Evolutionary conservation across 495 filamentous ascomycete species (phyloP), one percentile per base, ranked within the genome.

Genomic region (Venustampulla echinocandica): DNA sequence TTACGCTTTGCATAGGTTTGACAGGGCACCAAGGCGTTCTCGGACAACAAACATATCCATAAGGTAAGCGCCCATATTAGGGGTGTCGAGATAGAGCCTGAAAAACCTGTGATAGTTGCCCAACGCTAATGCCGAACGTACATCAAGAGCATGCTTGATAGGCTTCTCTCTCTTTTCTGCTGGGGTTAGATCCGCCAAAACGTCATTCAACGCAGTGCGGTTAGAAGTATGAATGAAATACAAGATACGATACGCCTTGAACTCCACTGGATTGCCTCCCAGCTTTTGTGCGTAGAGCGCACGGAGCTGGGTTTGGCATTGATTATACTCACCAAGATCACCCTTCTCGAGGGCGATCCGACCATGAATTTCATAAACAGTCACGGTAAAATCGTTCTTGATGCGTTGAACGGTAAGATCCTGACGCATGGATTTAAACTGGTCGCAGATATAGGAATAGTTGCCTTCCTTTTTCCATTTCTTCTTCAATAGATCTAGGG

Each of bases 311-410:
- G 92, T 95, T 72, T 97, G 93, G 65, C 92, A 99, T 77, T 99
- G 92, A 74, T 99, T 99, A 88, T 97, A 99, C 92, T 99, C 92
- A 99, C 92, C 90, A 70, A 96, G 76, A 74, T 99, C 92, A 63
- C 84, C 89, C 77, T 93, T 96, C 73, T 99, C 92, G 62, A 99
- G 71, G 50, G 92, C 92, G 69, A 99, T 97, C 33, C 92, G 82
- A 42, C 90, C 93, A 69, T 99, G 93, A 49, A 90, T 88, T 71
- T 99, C 92, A 65, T 99, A 99, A 38, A 95, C 92, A 49, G 73
- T 80, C 43, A 96, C 89, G 4, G 90, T 95, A 63, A 97, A 96
- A 38, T 92, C 84, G 59, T 85, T 94, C 66, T 85, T 86, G 68
- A 99, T 90, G 56, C 85, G 89, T 64, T 99, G 92, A 43, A 99